Base-by-base conservation (phyloP, 2,329 filamentous ascomycete species). In the Xylariales sp. region DNA sequence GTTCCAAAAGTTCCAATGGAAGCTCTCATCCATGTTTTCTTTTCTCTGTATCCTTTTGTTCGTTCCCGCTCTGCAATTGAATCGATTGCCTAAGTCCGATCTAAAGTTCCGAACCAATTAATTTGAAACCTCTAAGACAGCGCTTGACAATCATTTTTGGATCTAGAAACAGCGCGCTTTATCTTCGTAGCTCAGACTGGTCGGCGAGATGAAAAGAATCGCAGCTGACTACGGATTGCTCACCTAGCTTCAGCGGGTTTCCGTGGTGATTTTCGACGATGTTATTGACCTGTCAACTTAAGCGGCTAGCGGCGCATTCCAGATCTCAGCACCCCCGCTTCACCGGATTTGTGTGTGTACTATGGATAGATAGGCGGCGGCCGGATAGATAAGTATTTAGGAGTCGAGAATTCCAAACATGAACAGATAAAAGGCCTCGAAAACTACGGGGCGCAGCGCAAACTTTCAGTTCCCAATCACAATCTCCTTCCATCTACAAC, bases 221-320 rank as follows among this genome's bases (percentile, higher is more conserved):
- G 23, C 9, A 48, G 46, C 55, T 39, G 61, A 59, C 23, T 18
- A 41, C 32, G 12, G 36, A 18, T 49, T 23, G 23, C 23, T 48
- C 9, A 34, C 16, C 30, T 18, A 46, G 49, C 62, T 64, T 57
- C 55, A 58, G 55, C 49, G 45, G 64, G 56, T 59, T 67, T 46
- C 63, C 32, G 6, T 45, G 45, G 60, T 50, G 54, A 53, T 53
- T 60, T 28, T 53, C 59, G 54, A 65, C 62, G 18, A 65, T 59
- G 54, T 62, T 63, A 14, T 50, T 43, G 18, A 16, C 39, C 23
- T n/a, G 34, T 62, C 36, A 39, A 39, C 3, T 32, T 30, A 32
- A 39, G 60, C 65, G 69, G 70, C 65, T 70, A 67, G 66, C 69
- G 68, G 65, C 68, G 64, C 68, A 71, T 70, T 72, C 68, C 68